Conservation (phyloP, 306 rosid species). For the Quercus mongolica region DNA sequence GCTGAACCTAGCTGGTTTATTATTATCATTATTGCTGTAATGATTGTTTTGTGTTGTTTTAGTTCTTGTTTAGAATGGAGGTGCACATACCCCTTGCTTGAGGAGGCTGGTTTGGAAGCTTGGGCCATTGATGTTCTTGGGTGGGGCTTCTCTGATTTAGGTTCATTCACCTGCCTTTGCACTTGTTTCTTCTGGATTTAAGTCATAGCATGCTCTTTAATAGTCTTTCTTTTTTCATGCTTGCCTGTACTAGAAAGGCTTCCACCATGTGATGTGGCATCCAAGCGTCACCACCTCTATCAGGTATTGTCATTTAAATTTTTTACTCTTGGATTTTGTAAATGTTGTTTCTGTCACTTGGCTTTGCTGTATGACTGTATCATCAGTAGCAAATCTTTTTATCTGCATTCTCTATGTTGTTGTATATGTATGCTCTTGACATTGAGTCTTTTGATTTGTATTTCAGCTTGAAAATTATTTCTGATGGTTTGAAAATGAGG, state of each 20-base stretch:
- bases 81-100: slow-evolving; percentile 73
- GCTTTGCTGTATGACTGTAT: neutral
- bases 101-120: slow-evolving; percentile 77
- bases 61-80: slow-evolving; percentile 99
- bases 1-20: slow-evolving; percentile 34
- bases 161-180: slow-evolving; percentile 29
- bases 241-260: slow-evolving; percentile 51
- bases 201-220: neutral
- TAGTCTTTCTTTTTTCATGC: neutral
- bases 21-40: neutral
- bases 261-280: slow-evolving; percentile 67
- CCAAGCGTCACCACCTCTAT: slow-evolving; percentile 81
- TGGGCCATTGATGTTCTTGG: slow-evolving; percentile 98
- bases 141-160: slow-evolving; percentile 98
- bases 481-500: neutral
- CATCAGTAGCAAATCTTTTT: neutral
- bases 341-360: neutral
- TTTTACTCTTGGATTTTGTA: neutral
- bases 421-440: neutral
- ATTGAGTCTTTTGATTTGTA: neutral
- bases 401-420: neutral
- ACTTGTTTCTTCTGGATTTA: slow-evolving; percentile 3
- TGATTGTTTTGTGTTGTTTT: slow-evolving; percentile 40
- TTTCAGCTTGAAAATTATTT: neutral
- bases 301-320: slow-evolving; percentile 48